Conservation (phyloP, 164 flowering plant species). For the Santalum album region DNA sequence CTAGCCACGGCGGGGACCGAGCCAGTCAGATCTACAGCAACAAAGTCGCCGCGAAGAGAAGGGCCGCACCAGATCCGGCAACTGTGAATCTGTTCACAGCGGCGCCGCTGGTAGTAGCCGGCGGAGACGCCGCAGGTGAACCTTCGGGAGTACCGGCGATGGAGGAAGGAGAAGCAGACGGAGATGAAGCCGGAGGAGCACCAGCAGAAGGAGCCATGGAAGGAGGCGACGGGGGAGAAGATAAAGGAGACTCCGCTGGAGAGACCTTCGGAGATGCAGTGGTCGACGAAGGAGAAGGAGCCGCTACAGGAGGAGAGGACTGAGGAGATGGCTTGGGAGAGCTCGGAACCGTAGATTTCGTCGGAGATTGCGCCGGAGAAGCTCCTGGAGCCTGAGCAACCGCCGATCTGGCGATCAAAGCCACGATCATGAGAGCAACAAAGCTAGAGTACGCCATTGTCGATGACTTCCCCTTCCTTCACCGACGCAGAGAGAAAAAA, state of each 20-base stretch:
- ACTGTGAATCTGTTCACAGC: conserved; percentile 13
- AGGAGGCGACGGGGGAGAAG: conserved; percentile 1
- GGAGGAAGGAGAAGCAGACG: conserved; percentile 6
- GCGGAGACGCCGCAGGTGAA: not conserved
- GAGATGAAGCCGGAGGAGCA: too few relatives aligned
- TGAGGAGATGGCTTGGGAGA: conserved; percentile 1
- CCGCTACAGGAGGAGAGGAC: conserved; percentile 6
- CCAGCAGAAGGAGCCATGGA: conserved; percentile 8
- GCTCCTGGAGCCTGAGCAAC: conserved; percentile 19
- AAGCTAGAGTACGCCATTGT: not conserved
- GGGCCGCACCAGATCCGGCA: conserved; percentile 19
- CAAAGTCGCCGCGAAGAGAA: conserved; percentile 12
- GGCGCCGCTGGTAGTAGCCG: conserved; percentile 7
- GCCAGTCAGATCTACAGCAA: conserved; percentile 25
- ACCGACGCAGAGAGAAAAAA: too few relatives aligned
- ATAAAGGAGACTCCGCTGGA: conserved; percentile 8
- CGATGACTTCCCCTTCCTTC: too few relatives aligned
- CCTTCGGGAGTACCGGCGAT: conserved; percentile 9
- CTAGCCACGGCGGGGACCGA: not conserved
- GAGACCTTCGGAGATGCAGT: conserved; percentile 10
- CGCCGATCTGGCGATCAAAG: conserved; percentile 21
- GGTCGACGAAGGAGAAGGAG: conserved; percentile 5
- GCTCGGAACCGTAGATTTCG: not conserved
- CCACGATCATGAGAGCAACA: conserved; percentile 8
- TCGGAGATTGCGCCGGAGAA: conserved; percentile 11